Base-by-base conservation (phyloP, 176 grass and related monocot species). In the Oryza australiensis region DNA sequence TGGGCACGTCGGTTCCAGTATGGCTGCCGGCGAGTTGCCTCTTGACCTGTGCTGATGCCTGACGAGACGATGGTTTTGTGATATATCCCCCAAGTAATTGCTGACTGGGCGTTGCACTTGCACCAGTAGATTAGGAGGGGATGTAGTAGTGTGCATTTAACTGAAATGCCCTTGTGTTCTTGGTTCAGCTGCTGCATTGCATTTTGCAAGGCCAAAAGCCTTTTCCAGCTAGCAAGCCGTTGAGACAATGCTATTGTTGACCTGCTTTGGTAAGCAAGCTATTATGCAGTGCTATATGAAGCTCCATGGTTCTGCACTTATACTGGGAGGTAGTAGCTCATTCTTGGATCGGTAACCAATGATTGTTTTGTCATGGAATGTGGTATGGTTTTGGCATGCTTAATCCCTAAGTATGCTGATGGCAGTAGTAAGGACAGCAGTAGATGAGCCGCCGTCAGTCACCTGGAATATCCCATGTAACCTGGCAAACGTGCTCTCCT, bases 31-130 rank as follows among this genome's bases (percentile, higher is more conserved):
- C 20, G 14, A 20, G 77, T 29, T 43, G 34, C 26, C 3, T 15
- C 51, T 18, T 38, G 0, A 8, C 1, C 13, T 14, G 13, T 5
- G 63, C 35, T 37, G 9, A 11, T 40, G 9, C 53, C 53, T 40
- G 43, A 7, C 15, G 34, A 43, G 65, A 24, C 33, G 43, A 81
- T 72, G 38, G n/a, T 77, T 85, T 77, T 81, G 64, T 74, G 53
- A 22, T n/a, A n/a, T n/a, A n/a, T 68, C 48, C 27, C 72, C 40
- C 20, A 37, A 29, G 15, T 69, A 87, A 82, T 81, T 85, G 30
- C 83, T 78, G 62, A 69, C 74, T 51, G 70, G 80, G 75, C 23
- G 32, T 84, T 88, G 28, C 49, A 26, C 35, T 20, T 64, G 74
- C 60, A 42, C 62, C 68, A 15, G 1, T 82, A 59, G 66, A 70